A percentile compares a stretch with the other conserved stretches of the same genome.
Conservation (phyloP, 345 rosid species). For the Chamaenerion angustifolium region DNA sequence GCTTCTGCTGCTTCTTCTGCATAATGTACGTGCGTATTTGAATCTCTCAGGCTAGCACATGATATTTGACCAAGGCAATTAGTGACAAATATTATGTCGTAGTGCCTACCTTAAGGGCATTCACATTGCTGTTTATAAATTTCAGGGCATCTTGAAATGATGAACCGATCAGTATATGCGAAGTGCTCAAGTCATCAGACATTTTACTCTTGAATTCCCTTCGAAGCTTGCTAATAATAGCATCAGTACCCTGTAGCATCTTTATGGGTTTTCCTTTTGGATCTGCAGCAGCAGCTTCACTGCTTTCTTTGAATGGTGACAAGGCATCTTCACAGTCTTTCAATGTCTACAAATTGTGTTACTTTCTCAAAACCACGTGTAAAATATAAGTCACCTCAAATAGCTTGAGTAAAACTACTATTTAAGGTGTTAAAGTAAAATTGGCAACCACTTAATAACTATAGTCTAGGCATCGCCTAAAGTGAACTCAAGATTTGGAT, state of each 20-base stretch:
- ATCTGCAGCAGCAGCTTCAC: constrained; percentile 17
- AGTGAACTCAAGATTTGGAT: not conserved
- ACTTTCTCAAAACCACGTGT: too few relatives aligned
- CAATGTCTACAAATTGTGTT: constrained; percentile 39
- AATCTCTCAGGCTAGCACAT: not conserved
- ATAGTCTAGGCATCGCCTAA: not conserved
- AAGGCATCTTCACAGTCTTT: constrained; percentile 62
- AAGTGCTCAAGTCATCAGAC: constrained; percentile 72
- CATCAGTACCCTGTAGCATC: constrained; percentile 36
- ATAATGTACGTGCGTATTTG: not conserved
- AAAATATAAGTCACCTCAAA: too few relatives aligned
- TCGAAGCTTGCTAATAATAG: constrained; percentile 33
- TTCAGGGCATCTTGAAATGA: constrained; percentile 64
- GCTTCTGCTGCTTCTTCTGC: constrained; percentile 72
- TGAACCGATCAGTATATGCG: constrained; percentile 67
- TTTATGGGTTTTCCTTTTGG: constrained; percentile 19
- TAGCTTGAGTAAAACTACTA: too few relatives aligned
- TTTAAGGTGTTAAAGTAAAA: too few relatives aligned
- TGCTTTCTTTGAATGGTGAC: constrained; percentile 29
- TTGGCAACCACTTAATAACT: too few relatives aligned
- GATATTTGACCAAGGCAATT: not conserved
- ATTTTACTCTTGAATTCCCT: constrained; percentile 56
- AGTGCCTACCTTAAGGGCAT: constrained; percentile 43
- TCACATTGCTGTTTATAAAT: constrained; percentile 46
- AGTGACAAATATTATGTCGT: too few relatives aligned